Evolutionary conservation across 2,329 filamentous ascomycete genomes (phyloP), one percentile per base, ranked within the genome.

Genomic region (Penicillium sp.): DNA sequence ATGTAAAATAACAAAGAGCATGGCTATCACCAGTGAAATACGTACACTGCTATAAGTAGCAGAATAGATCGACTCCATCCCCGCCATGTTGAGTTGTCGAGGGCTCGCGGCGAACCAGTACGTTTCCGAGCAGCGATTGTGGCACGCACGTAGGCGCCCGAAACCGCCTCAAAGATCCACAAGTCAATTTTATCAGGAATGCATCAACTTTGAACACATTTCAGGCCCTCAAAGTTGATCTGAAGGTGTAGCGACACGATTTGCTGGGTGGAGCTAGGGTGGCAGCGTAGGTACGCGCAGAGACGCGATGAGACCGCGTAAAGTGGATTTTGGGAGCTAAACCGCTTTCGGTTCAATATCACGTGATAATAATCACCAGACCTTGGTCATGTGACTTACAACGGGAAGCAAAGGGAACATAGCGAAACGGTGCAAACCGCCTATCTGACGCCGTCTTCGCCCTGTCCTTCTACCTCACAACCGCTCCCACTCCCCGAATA

Each of bases 41-140:
- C 79, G 70, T 71, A 85, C 84, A 81, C 84, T 87, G 74, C 86
- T 88, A 71, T 89, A 89, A 10, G 86, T 88, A 59, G 85, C 86
- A 73, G 85, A 86, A 74, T 87, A 89, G 60, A 88, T 84, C 63
- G 81, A 73, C 42, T 72, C 70, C 59, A 73, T 71, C n/a, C 65
- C 71, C 63, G 73, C 73, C 74, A 76, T 76, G 60, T 67, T 71
- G 67, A 62, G 60, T 53, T 46, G 66, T 69, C 60, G 64, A 65
- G 57, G 59, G 62, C 60, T 55, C 63, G 62, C 64, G 48, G 49
- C 51, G 33, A 64, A 65, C 63, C 65, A 70, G 61, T 64, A 63
- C 60, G 61, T 66, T 71, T 59, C 62, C 62, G 62, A 65, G 58
- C 58, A 68, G 61, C 55, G 63, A 65, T 59, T 33, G 65, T 65